Evolutionary conservation across 139 green algal genomes (phyloP).

Genomic region (Chlorella sp.): DNA sequence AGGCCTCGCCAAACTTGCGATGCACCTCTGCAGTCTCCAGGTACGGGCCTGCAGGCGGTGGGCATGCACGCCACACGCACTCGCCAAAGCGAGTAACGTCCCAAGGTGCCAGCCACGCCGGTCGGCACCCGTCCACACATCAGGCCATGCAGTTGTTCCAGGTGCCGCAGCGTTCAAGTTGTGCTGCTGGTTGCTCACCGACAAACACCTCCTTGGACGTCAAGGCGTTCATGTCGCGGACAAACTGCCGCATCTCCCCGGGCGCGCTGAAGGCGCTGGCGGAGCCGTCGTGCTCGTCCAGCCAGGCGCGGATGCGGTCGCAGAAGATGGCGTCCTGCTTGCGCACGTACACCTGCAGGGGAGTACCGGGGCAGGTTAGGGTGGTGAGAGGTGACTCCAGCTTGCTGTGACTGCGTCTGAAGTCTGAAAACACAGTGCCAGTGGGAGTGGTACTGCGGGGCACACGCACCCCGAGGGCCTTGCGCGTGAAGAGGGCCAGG

Average conservation of each 20-base stretch:
- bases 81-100: too few relatives aligned
- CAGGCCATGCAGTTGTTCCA: too few relatives aligned
- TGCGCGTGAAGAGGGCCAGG: slow-evolving; percentile 77
- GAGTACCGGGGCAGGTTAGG: too few relatives aligned
- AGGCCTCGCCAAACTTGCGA: slow-evolving; percentile 56
- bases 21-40: slow-evolving; percentile 49
- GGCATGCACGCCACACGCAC: too few relatives aligned
- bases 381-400: too few relatives aligned
- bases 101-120: too few relatives aligned
- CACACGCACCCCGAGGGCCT: slow-evolving; percentile 62
- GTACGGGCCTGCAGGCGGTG: slow-evolving; percentile 82
- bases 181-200: too few relatives aligned
- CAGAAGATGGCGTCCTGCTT: slow-evolving; percentile 74
- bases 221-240: slow-evolving; percentile 64
- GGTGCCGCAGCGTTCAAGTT: too few relatives aligned
- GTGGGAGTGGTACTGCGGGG: too few relatives aligned
- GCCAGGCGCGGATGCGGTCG: slow-evolving; percentile 14
- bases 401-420: too few relatives aligned
- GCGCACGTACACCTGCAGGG: slow-evolving; percentile 59
- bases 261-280: not conserved
- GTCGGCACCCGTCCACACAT: too few relatives aligned
- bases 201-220: slow-evolving; percentile 80
- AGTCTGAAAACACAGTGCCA: too few relatives aligned
- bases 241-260: slow-evolving; percentile 28
- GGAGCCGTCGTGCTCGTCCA: slow-evolving; percentile 8